A percentile compares a stretch with the other conserved stretches of the same genome.
Evolutionary conservation across 2,329 filamentous ascomycete genomes (phyloP).

Genomic region (Ceratocystis harringtonii): DNA sequence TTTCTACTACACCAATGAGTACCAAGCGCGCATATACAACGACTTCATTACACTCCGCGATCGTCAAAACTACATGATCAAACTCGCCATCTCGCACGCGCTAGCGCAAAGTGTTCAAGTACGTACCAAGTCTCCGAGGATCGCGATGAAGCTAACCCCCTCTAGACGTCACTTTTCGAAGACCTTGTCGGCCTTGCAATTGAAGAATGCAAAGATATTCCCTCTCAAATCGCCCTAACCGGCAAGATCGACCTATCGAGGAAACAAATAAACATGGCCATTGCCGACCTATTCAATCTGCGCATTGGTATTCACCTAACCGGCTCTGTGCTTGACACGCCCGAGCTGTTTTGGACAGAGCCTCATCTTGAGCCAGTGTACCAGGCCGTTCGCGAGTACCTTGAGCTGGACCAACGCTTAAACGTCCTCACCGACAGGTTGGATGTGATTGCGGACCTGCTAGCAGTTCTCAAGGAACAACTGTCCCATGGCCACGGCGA

Average conservation of each 20-base stretch:
- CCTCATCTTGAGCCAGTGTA: conserved; percentile 94
- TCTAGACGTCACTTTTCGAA: conserved; percentile 84
- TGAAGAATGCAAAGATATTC: conserved; percentile 81
- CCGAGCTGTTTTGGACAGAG: conserved; percentile 96
- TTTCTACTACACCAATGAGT: conserved; percentile 96
- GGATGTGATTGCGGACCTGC: conserved; percentile 73
- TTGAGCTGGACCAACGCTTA: conserved; percentile 96
- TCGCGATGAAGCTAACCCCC: conserved; percentile 14
- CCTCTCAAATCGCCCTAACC: conserved; percentile 79
- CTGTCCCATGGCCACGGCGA: conserved; percentile 84
- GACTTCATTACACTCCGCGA: conserved; percentile 94
- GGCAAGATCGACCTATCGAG: conserved; percentile 82
- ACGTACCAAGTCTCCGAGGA: conserved; percentile 16
- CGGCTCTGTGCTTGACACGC: conserved; percentile 88
- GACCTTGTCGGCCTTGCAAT: conserved; percentile 90
- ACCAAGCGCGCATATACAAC: conserved; percentile 97
- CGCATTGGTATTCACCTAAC: conserved; percentile 97
- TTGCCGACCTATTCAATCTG: conserved; percentile 93
- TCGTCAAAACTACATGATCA: conserved; percentile 95
- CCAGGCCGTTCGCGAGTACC: conserved; percentile 82
- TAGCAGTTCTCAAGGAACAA: conserved; percentile 91
- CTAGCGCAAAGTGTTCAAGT: conserved; percentile 91
- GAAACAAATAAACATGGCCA: conserved; percentile 96
- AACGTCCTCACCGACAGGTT: conserved; percentile 75
- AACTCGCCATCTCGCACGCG: conserved; percentile 89